A percentile compares a stretch with the other conserved stretches of the same genome.
Evolutionary conservation across 345 rosid species (phyloP).

Genomic region (Ceriops decandra): DNA sequence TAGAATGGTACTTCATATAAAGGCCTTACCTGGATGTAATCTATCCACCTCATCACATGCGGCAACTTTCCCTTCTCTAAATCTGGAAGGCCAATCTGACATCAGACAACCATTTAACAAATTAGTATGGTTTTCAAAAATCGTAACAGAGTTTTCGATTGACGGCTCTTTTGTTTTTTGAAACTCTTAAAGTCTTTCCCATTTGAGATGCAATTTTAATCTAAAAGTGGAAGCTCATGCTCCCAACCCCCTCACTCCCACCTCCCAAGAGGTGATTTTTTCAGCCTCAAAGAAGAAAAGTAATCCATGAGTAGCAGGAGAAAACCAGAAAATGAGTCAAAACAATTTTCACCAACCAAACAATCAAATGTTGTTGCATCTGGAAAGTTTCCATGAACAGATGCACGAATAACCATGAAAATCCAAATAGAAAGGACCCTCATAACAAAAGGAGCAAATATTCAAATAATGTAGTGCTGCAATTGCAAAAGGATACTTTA

Average conservation of each 20-base stretch:
- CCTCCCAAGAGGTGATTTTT: too few relatives aligned
- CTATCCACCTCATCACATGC: conserved; percentile 80
- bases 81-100: conserved; percentile 53
- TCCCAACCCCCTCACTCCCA: too few relatives aligned
- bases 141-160: not conserved
- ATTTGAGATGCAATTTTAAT: too few relatives aligned
- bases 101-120: conserved; percentile 22
- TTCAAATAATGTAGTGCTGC: too few relatives aligned
- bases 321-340: not conserved
- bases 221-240: too few relatives aligned
- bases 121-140: not conserved
- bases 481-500: too few relatives aligned
- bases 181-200: not conserved
- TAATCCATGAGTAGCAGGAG: too few relatives aligned
- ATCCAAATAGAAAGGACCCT: not conserved
- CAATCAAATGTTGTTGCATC: too few relatives aligned
- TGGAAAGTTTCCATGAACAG: too few relatives aligned
- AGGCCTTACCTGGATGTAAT: conserved; percentile 67
- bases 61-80: conserved; percentile 49
- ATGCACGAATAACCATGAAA: not conserved
- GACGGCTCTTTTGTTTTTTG: not conserved
- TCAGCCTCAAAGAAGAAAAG: not conserved
- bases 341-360: not conserved
- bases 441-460: too few relatives aligned
- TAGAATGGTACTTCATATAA: too few relatives aligned